Base-by-base conservation (phyloP, 495 filamentous ascomycete genomes). In the Bombardia bombarda region DNA sequence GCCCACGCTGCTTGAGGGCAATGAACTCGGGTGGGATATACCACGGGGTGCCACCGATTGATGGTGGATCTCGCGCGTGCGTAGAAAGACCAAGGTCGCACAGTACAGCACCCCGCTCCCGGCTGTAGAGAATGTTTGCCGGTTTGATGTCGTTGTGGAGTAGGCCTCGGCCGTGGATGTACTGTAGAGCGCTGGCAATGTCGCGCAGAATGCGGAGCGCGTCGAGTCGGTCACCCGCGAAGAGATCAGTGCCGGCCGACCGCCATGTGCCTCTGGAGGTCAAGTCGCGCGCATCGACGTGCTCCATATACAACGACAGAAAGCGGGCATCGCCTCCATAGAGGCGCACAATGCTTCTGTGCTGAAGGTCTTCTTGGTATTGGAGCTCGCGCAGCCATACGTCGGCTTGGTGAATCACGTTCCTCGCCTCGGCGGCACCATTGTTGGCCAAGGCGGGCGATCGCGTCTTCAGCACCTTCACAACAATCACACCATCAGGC, bases 61-160 rank as follows among this genome's bases (percentile, higher is more conserved):
- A 63, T 21, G 62, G 53, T 6, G 62, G 48, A 26, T 66, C 63
- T n/a, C 43, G 53, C 14, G 56, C 60, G 25, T 52, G 49, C 1
- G 66, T 70, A 6, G 68, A 67, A 18, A 71, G 46, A 9, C 70
- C 70, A 28, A 73, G 62, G 38, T 73, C 70, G 50, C 70, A 73
- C 23, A 73, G 60, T 0, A 73, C 68, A 18, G 68, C 70, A 1
- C 70, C 70, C 1, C 70, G 65, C 23, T 72, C 70, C 39, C 52
- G 61, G 35, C 66, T 71, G 50, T 72, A 74, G n/a, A 74, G 52
- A 34, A 74, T 72, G 32, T 73, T 74, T 14, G 66, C 68, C 14
- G 69, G 69, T 43, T 73, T 72, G 56, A 74, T 73, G 48, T 73
- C 69, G 55, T 72, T 73, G 45, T 73, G 69, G 36, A 69, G 61